These are phyloP conservation scores for Stygiomarasmius scandens DNA, from an alignment of 1,284 basidiomycete species.

Conservation along the genomic window DNA sequence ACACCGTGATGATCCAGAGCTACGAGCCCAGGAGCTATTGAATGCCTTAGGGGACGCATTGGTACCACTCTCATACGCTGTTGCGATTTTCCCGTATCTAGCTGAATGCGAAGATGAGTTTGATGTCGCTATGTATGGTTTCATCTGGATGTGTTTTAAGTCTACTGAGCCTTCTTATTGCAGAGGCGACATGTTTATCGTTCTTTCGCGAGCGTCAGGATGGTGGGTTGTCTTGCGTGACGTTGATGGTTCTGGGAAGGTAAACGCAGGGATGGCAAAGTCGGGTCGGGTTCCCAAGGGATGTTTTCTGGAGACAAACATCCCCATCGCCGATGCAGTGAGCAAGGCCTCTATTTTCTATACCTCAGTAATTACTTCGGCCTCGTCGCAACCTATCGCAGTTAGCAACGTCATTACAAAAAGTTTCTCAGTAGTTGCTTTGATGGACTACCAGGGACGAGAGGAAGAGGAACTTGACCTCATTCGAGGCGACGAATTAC, in stretches of 20 bases:
- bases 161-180: slow-evolving; percentile 5
- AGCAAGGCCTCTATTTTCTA: slow-evolving; percentile 70
- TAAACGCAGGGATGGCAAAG: slow-evolving; percentile 73
- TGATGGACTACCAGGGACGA: slow-evolving; percentile 94
- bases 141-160: background rate
- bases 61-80: slow-evolving; percentile 74
- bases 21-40: too few species aligned
- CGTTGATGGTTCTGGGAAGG: slow-evolving; percentile 79
- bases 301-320: slow-evolving; percentile 90
- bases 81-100: slow-evolving; percentile 94
- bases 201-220: slow-evolving; percentile 90
- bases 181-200: slow-evolving; percentile 90
- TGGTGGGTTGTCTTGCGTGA: slow-evolving; percentile 99
- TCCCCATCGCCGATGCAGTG: slow-evolving; percentile 79
- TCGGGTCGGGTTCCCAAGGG: slow-evolving; percentile 91
- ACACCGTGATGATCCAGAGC: too few species aligned
- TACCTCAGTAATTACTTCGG: slow-evolving; percentile 31
- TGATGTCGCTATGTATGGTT: slow-evolving; percentile 89
- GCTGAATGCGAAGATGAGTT: slow-evolving; percentile 98
- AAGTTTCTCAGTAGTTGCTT: slow-evolving; percentile 89
- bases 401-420: slow-evolving; percentile 89
- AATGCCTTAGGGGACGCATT: too few species aligned
- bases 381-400: slow-evolving; percentile 73
- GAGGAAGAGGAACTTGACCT: slow-evolving; percentile 86
- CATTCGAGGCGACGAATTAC: slow-evolving; percentile 81